Base-by-base conservation (phyloP, 768 basidiomycete genomes). In the Russula vinacea region DNA sequence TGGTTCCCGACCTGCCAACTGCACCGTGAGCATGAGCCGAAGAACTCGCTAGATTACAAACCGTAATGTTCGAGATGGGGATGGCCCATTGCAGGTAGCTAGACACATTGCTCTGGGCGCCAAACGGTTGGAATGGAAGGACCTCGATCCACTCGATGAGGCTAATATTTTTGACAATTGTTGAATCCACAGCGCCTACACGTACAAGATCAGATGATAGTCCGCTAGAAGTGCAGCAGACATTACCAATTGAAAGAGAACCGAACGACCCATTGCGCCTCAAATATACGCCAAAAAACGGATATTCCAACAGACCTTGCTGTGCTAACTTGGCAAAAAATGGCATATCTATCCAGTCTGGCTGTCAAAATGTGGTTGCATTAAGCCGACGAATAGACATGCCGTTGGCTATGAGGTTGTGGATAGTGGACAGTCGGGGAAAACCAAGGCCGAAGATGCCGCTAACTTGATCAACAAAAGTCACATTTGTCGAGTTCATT, bases 1-100 rank as follows among this genome's bases (percentile, higher is more conserved):
- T 70, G 40, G 66, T 60, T 44, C 45, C 67, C 49, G 11, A 42
- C 17, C 42, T 55, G 24, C 13, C 13, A 29, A 39, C 29, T 29
- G 16, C 1, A 45, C 49, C 8, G 33, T 57, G 3, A 53, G 58
- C 26, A 42, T n/a, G 29, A 50, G 17, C 44, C 47, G 40, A 60
- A 42, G 39, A 50, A 6, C 5, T n/a, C 35, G 37, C 58, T 19
- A 53, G 32, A 66, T 42, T 32, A 67, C 80, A 44, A 67, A 90
- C 89, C 49, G 80, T 76, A 52, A 91, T 78, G 26, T 74, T 74
- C 1, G 80, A 74, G 47, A 92, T 71, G 3, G 82, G 83, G 64
- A 91, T 84, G 0, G 83, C 82, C 90, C 90, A 92, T 64, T 87
- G 84, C 51, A 92, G 76, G 68, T 92, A 92, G 67, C 86, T 87